These are phyloP conservation scores for Lactarius vividus DNA, from an alignment of 768 basidiomycete genomes.

Conservation along the genomic window DNA sequence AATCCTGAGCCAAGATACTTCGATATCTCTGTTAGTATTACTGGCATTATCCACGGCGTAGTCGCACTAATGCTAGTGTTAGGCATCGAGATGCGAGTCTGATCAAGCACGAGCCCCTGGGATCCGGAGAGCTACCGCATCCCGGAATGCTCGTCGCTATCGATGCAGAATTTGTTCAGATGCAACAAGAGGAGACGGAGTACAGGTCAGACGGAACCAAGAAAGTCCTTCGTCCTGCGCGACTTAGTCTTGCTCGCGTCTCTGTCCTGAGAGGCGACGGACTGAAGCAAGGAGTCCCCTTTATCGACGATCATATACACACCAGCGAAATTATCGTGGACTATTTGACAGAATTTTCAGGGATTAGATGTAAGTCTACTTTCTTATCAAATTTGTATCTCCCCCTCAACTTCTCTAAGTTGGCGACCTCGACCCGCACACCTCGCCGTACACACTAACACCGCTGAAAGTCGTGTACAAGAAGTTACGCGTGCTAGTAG, in stretches of 20 bases:
- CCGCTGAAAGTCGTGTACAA: constrained; percentile 98
- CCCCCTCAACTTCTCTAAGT: constrained; percentile 44
- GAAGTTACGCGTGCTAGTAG: constrained; percentile 89
- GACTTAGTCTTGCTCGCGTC: constrained; percentile 90
- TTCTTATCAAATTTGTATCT: not conserved
- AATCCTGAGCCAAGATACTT: constrained; percentile 83
- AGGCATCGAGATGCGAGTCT: constrained; percentile 73
- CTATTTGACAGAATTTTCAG: constrained; percentile 96
- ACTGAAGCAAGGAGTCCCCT: constrained; percentile 75
- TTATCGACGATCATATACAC: constrained; percentile 98
- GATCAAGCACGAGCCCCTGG: constrained; percentile 77
- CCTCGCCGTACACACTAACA: constrained; percentile 85
- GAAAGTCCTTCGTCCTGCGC: constrained; percentile 86
- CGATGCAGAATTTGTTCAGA: constrained; percentile 96
- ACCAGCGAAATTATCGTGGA: constrained; percentile 95
- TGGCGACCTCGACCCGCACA: constrained; percentile 86
- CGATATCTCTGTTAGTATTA: constrained; percentile 70
- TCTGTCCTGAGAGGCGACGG: constrained; percentile 90
- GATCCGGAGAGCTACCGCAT: constrained; percentile 71
- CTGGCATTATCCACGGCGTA: not conserved
- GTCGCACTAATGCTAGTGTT: not conserved
- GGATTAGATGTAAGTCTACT: constrained; percentile 74
- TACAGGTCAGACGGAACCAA: constrained; percentile 93
- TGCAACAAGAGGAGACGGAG: constrained; percentile 98
- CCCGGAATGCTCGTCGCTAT: constrained; percentile 90